phyloP scores from a whole-genome alignment of 202 grass and related monocot genomes.

The Carex sylvatica region DNA sequence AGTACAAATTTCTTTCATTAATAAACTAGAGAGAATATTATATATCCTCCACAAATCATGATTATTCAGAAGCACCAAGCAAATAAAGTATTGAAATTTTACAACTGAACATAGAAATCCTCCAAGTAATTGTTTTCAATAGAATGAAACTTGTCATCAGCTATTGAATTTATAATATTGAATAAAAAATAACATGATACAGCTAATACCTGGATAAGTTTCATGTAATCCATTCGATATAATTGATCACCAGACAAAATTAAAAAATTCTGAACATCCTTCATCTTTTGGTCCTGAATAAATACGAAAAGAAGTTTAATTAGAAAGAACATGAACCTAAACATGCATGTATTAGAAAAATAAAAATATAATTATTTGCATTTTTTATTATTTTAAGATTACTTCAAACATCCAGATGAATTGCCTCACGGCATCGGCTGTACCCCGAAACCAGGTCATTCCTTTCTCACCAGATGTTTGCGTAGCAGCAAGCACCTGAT shows the following conservation, averaged over 20 bases:
- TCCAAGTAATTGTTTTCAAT: background rate
- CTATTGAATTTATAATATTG: background rate
- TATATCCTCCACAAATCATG: background rate
- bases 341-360: background rate
- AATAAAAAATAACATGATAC: background rate
- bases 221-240: slow-evolving; percentile 82
- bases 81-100: background rate
- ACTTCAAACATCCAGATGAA: slow-evolving; percentile 88
- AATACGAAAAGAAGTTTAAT: background rate
- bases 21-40: background rate
- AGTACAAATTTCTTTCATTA: background rate
- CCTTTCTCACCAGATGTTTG: slow-evolving; percentile 55
- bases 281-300: slow-evolving; percentile 64
- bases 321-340: background rate
- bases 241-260: slow-evolving; percentile 71
- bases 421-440: slow-evolving; percentile 75
- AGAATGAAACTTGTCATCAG: background rate
- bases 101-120: background rate
- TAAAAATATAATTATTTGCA: background rate
- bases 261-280: slow-evolving; percentile 57
- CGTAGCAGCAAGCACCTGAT: slow-evolving; percentile 71
- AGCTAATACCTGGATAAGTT: slow-evolving; percentile 50
- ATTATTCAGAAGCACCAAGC: background rate
- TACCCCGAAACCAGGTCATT: slow-evolving; percentile 74
- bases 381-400: background rate